Conservation (phyloP, 1,139 yeast species). For the Suzukiozyma palmioleophila region DNA sequence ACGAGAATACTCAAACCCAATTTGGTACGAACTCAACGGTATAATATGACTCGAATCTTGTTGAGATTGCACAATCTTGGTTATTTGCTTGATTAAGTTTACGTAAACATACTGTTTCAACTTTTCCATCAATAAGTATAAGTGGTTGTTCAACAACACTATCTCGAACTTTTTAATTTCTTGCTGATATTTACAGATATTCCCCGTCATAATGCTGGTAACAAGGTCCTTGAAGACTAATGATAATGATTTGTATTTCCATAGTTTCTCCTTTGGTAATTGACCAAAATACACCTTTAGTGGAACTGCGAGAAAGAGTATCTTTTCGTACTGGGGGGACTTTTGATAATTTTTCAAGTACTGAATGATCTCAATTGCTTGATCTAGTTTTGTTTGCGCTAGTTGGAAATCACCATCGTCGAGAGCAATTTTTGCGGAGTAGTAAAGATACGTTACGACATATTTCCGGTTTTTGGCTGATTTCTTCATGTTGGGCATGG, state of each 20-base stretch:
- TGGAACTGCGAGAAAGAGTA: constrained; percentile 53
- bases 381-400: constrained; percentile 46
- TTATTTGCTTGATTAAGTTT: constrained; percentile 49
- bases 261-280: constrained; percentile 37
- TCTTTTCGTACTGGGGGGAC: constrained; percentile 28
- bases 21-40: constrained; percentile 42
- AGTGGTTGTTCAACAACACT: constrained; percentile 52
- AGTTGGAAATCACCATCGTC: constrained; percentile 56
- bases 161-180: constrained; percentile 42
- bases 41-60: constrained; percentile 29
- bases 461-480: constrained; percentile 44
- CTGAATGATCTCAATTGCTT: constrained; percentile 41
- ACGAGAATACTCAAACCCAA: constrained; percentile 41
- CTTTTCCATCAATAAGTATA: constrained; percentile 59
- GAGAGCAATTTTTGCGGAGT: constrained; percentile 57
- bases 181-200: constrained; percentile 45
- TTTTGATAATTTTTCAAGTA: constrained; percentile 15
- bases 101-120: constrained; percentile 50
- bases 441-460: constrained; percentile 59
- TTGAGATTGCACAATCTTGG: constrained; percentile 23
- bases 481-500: constrained; percentile 49
- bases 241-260: constrained; percentile 44
- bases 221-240: constrained; percentile 49
- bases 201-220: constrained; percentile 49
- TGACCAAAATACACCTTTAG: constrained; percentile 41